phyloP scores from a whole-genome alignment of 441 rosid genomes.

The Arabidopsis hybrid region DNA sequence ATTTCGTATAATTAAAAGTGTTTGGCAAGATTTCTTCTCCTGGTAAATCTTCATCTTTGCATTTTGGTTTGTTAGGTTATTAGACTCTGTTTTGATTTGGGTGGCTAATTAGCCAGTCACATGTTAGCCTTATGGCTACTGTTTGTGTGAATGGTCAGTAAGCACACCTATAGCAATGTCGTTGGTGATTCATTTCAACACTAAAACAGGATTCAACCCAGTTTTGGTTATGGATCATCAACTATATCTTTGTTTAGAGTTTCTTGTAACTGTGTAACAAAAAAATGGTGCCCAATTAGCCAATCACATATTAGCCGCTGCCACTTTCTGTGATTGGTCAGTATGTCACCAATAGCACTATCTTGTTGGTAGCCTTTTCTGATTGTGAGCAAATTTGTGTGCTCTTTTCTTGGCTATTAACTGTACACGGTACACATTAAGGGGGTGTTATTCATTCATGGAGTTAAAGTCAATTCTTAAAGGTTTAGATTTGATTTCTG shows the following conservation, averaged over 20 bases:
- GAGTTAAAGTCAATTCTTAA: too few relatives aligned
- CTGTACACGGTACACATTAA: constrained; percentile 29
- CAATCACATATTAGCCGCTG: constrained; percentile 47
- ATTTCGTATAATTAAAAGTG: too few relatives aligned
- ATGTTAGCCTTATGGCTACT: constrained; percentile 43
- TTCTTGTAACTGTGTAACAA: neutral
- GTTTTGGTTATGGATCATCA: constrained; percentile 40
- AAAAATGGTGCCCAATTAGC: constrained; percentile 48
- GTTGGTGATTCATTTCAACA: constrained; percentile 41
- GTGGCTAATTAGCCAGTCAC: constrained; percentile 53
- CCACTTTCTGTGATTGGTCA: constrained; percentile 62
- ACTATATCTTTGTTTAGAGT: constrained; percentile 13
- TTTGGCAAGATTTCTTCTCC: constrained; percentile 16
- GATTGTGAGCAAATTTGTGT: constrained; percentile 43
- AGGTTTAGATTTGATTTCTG: too few relatives aligned
- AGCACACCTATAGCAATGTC: constrained; percentile 52
- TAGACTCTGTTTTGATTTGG: neutral
- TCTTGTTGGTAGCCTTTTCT: constrained; percentile 41
- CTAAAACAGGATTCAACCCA: constrained; percentile 21
- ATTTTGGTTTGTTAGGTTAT: neutral
- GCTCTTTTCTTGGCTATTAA: constrained; percentile 42
- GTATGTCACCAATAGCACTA: constrained; percentile 56
- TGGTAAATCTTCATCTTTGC: constrained; percentile 33
- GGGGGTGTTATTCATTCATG: too few relatives aligned
- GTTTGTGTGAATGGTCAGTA: constrained; percentile 68